Evolutionary conservation across 2,329 filamentous ascomycete species (phyloP), one percentile per base, ranked within the genome.

Genomic region (Xylariales sp.): DNA sequence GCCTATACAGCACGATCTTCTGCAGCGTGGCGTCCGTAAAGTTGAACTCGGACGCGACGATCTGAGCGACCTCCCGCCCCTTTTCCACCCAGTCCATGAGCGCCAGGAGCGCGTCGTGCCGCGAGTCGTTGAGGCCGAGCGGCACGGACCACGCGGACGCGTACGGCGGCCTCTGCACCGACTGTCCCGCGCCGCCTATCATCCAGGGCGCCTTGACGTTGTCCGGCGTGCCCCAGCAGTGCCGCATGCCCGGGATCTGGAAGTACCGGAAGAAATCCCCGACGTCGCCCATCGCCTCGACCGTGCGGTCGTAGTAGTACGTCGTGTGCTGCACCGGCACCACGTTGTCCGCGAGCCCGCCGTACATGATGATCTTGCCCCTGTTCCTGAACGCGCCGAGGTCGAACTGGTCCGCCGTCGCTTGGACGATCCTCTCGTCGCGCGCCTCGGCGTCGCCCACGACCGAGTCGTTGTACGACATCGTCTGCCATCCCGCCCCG

Each of bases 211-310:
- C 74, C 46, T 74, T 73, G 3, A 76, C 74, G 16, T 73, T 74
- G 18, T 69, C 58, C 1, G 70, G 69, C 12, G 68, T 70, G 28
- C 71, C 64, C 66, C 69, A 72, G 69, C 84, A 86, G 72, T 85
- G 83, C 0, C 65, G 74, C 82, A 84, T 84, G 0, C 82, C 83
- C 8, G 81, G 81, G 48, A 85, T 79, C 6, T 77, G 76, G 73
- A 84, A 85, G 70, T 84, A 80, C 5, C 75, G 70, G 76, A 83
- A 87, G 73, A 83, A 82, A 18, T 83, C 80, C 4, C 82, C 83
- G 43, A 83, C 80, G 8, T 71, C 67, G n/a, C 75, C 75, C 69
- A 76, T 75, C 1, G 69, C 71, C 39, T 72, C 71, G 6, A 70
- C 39, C 1, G 74, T 77, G 18, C 68, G 60, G 48, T 77, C 66